Percentiles rank a stretch among this genome's conserved stretches.
These are phyloP conservation scores for Fragosphaeria purpurea DNA, from an alignment of 2,329 filamentous ascomycete species.

Conservation along the genomic window DNA sequence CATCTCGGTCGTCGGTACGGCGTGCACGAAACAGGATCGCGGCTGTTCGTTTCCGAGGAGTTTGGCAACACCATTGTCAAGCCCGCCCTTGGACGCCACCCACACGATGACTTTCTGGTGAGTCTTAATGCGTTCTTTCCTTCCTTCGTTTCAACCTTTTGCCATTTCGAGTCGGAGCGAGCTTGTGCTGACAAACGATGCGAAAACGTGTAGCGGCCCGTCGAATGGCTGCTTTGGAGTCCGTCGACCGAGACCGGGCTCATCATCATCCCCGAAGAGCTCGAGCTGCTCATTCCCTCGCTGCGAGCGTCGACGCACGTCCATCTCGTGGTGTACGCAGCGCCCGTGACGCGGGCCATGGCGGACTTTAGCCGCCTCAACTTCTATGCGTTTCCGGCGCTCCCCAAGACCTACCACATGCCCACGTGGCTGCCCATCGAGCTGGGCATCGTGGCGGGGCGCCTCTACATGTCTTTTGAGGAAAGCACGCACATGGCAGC, in stretches of 20 bases:
- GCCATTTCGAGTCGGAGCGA: too few species aligned
- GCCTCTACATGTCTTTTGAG: slow-evolving; percentile 46
- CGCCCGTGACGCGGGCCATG: slow-evolving; percentile 52
- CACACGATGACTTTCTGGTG: slow-evolving; percentile 26
- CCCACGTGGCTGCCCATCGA: slow-evolving; percentile 47
- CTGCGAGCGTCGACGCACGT: slow-evolving; percentile 19
- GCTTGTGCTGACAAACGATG: too few species aligned
- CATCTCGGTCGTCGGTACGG: slow-evolving; percentile 1
- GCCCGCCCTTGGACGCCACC: slow-evolving; percentile 9
- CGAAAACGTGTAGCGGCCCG: slow-evolving; percentile 23
- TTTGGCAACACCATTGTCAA: slow-evolving; percentile 36
- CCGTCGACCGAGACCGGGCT: slow-evolving; percentile 35
- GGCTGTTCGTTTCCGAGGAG: slow-evolving; percentile 31
- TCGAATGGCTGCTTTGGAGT: slow-evolving; percentile 55
- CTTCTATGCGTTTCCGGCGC: slow-evolving; percentile 41
- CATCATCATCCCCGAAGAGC: slow-evolving; percentile 54
- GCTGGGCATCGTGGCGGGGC: slow-evolving; percentile 49
- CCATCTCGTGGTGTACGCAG: slow-evolving; percentile 41
- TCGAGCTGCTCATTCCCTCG: slow-evolving; percentile 40
- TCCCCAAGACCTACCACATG: slow-evolving; percentile 28
- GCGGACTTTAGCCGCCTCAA: slow-evolving; percentile 43
- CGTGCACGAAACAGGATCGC: slow-evolving; percentile 5
- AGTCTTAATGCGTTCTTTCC: slow-evolving; percentile 9
- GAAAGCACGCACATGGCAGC: slow-evolving; percentile 30
- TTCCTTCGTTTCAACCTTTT: slow-evolving; percentile 13